phyloP scores from a whole-genome alignment of 345 rosid genomes.

The Odontarrhena argentea region DNA sequence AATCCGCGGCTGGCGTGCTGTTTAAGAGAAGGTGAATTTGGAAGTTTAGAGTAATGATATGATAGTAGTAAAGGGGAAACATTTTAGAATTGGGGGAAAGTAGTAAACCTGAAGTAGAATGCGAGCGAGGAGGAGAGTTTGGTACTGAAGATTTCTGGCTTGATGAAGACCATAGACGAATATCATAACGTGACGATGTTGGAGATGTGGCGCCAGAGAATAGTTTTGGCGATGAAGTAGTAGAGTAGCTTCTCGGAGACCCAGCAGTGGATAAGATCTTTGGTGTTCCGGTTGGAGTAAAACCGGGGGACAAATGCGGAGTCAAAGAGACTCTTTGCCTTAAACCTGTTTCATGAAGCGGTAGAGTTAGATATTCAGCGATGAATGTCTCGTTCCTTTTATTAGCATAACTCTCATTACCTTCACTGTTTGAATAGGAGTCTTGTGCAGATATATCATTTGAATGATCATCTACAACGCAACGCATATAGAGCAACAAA shows the following conservation, averaged over 20 bases:
- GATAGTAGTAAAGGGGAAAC: not conserved
- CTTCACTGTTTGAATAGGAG: slow-evolving; percentile 53
- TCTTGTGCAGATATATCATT: slow-evolving; percentile 47
- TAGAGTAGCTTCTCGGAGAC: slow-evolving; percentile 76
- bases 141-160: slow-evolving; percentile 93
- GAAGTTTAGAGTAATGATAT: not conserved
- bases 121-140: slow-evolving; percentile 85
- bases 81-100: not conserved
- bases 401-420: slow-evolving; percentile 40
- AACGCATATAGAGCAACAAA: slow-evolving; percentile 18
- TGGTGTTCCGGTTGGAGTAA: slow-evolving; percentile 72
- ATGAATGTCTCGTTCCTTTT: not conserved
- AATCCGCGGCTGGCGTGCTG: slow-evolving; percentile 63
- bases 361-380: not conserved
- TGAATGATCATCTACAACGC: slow-evolving; percentile 51
- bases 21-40: not conserved
- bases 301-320: slow-evolving; percentile 57
- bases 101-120: slow-evolving; percentile 65
- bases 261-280: slow-evolving; percentile 61
- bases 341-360: slow-evolving; percentile 42
- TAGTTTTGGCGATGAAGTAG: slow-evolving; percentile 65
- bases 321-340: slow-evolving; percentile 64
- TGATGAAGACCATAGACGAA: slow-evolving; percentile 72
- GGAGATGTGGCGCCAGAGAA: slow-evolving; percentile 76
- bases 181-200: slow-evolving; percentile 56